These are phyloP conservation scores for Picochlorum sp. DNA, from an alignment of 139 green algal genomes.

Conservation along the genomic window DNA sequence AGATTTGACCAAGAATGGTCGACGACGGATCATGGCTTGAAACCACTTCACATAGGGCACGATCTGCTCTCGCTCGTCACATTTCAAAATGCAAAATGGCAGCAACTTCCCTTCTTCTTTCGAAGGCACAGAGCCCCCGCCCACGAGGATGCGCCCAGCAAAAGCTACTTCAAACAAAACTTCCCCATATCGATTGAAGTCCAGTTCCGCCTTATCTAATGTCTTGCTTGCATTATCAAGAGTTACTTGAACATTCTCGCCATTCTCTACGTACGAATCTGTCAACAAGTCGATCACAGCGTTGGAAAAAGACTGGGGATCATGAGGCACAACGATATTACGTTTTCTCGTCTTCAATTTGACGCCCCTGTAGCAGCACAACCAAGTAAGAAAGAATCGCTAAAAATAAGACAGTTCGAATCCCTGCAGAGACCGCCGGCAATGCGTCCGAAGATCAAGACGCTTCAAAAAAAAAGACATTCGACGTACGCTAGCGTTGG, in stretches of 20 bases:
- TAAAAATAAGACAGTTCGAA: neutral
- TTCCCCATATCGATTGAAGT: constrained; percentile 92
- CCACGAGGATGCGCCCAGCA: constrained; percentile 67
- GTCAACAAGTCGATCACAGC: constrained; percentile 76
- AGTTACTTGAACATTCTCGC: constrained; percentile 47
- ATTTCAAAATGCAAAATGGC: constrained; percentile 56
- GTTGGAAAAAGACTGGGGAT: constrained; percentile 87
- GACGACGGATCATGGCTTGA: constrained; percentile 65
- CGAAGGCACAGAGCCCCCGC: constrained; percentile 48
- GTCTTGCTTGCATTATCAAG: constrained; percentile 70
- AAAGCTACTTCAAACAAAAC: constrained; percentile 90
- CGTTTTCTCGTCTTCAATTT: constrained; percentile 92
- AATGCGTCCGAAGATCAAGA: neutral
- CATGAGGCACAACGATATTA: constrained; percentile 91
- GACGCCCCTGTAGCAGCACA: constrained; percentile 59
- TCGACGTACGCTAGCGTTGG: constrained; percentile 78
- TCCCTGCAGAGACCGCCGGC: neutral
- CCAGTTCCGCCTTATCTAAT: constrained; percentile 74
- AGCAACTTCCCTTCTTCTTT: constrained; percentile 17
- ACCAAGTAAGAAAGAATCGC: neutral
- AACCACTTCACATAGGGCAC: constrained; percentile 79
- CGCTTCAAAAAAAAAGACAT: neutral
- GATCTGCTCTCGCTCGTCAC: constrained; percentile 48
- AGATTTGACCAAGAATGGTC: constrained; percentile 87
- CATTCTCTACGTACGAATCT: constrained; percentile 46